Percentiles rank a stretch among this genome's conserved stretches.
Evolutionary conservation across 2,329 filamentous ascomycete species (phyloP).

Genomic region (Neofusicoccum cordaticola): DNA sequence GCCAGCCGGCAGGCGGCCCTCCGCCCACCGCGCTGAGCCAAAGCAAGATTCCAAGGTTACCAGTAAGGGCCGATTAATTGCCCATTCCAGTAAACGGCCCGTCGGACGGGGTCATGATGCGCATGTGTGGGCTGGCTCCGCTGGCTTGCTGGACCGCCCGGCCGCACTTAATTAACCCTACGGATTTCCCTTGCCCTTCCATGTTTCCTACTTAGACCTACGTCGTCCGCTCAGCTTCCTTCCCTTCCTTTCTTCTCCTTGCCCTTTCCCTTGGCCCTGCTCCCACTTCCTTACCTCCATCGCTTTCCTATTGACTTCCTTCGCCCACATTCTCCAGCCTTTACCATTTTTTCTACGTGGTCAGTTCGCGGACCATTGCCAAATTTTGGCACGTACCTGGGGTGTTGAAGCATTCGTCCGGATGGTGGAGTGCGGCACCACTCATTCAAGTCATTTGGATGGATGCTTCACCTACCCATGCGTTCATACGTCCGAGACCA

Average conservation of each 20-base stretch:
- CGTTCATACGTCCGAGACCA: too few species aligned
- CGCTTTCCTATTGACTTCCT: neutral
- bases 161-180: neutral
- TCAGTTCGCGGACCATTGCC: too few species aligned
- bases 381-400: too few species aligned
- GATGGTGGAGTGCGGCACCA: too few species aligned
- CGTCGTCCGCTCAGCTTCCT: neutral
- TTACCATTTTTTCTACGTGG: too few species aligned
- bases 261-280: neutral
- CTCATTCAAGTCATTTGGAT: too few species aligned
- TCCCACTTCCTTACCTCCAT: neutral
- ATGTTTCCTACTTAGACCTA: neutral
- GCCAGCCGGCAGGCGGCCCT: neutral
- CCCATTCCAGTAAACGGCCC: constrained; percentile 13
- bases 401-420: too few species aligned
- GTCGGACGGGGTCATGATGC: neutral
- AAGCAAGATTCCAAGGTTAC: constrained; percentile 1
- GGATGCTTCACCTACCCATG: too few species aligned
- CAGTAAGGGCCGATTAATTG: constrained; percentile 12
- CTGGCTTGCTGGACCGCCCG: neutral
- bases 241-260: neutral
- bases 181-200: neutral
- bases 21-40: neutral
- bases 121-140: neutral
- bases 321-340: neutral